Percentiles rank a stretch among this genome's conserved stretches.
Conservation (phyloP, 2,329 filamentous ascomycete species). For the Alternaria gaisen region DNA sequence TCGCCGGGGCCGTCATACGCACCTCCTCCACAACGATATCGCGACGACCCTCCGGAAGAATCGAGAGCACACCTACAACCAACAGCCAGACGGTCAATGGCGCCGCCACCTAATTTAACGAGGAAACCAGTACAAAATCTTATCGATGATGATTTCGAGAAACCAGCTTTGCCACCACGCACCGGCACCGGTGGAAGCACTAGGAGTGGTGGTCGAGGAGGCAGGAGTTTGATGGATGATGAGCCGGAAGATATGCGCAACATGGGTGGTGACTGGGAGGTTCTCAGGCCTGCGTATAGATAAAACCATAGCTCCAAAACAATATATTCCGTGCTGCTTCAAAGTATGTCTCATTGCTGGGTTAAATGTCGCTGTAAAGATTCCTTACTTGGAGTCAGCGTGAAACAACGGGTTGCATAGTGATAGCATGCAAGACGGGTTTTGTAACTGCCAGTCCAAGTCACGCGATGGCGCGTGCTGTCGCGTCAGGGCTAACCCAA, state of each 20-base stretch:
- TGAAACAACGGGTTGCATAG: not conserved
- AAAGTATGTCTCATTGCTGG: not conserved
- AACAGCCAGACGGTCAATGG: conserved; percentile 37
- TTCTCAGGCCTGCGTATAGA: conserved; percentile 38
- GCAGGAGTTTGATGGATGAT: conserved; percentile 48
- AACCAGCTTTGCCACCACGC: conserved; percentile 45
- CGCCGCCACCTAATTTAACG: conserved; percentile 21
- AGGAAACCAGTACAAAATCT: conserved; percentile 32
- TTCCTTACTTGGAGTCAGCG: not conserved
- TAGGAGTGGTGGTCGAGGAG: conserved; percentile 20
- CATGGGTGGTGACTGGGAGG: conserved; percentile 51
- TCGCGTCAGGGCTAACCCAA: not conserved
- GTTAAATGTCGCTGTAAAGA: not conserved
- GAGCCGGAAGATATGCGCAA: conserved; percentile 44
- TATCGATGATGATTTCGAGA: conserved; percentile 32
- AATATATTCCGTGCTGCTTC: not conserved
- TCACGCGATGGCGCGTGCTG: conserved; percentile 4
- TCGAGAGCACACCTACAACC: conserved; percentile 28
- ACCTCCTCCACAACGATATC: conserved; percentile 31
- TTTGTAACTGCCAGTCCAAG: not conserved
- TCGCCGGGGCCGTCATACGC: conserved; percentile 10
- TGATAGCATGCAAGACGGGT: not conserved
- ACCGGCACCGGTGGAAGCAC: conserved; percentile 40
- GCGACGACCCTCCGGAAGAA: conserved; percentile 29
- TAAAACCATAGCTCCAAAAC: not conserved